phyloP scores from a whole-genome alignment of 805 yeast genomes.

The Candida sphagnicola region DNA sequence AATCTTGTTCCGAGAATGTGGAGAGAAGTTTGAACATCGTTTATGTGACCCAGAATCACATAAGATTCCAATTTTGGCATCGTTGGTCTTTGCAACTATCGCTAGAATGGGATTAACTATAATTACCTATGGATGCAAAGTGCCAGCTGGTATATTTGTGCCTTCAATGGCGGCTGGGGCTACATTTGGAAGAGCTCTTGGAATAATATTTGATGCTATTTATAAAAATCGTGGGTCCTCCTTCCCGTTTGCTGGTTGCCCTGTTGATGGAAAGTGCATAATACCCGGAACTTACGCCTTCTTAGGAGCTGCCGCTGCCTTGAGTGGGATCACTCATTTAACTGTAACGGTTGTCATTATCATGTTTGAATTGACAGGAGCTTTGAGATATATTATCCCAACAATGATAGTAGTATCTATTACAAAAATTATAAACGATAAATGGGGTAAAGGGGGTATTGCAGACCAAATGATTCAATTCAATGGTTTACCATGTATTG shows the following conservation, averaged over 20 bases:
- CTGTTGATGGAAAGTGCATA: slow-evolving; percentile 48
- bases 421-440: slow-evolving; percentile 75
- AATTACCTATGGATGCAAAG: slow-evolving; percentile 86
- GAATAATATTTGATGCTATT: slow-evolving; percentile 58
- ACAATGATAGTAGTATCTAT: slow-evolving; percentile 94
- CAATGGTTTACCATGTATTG: slow-evolving; percentile 83
- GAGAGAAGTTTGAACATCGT: slow-evolving; percentile 36
- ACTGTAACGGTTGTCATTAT: slow-evolving; percentile 92
- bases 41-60: slow-evolving; percentile 32
- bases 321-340: slow-evolving; percentile 90
- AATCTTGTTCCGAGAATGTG: slow-evolving; percentile 80
- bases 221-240: slow-evolving; percentile 30
- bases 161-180: slow-evolving; percentile 98
- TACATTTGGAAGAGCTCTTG: slow-evolving; percentile 84
- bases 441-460: slow-evolving; percentile 78
- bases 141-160: slow-evolving; percentile 97
- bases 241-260: slow-evolving; percentile 28
- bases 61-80: slow-evolving; percentile 37
- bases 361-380: slow-evolving; percentile 96
- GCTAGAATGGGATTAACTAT: slow-evolving; percentile 70
- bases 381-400: slow-evolving; percentile 85
- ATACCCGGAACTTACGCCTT: slow-evolving; percentile 95
- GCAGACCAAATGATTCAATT: slow-evolving; percentile 92
- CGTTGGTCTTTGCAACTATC: slow-evolving; percentile 67
- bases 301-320: slow-evolving; percentile 92